Conservation (phyloP, 2,329 filamentous ascomycete genomes). For the Cordyceps cateniannulata region DNA sequence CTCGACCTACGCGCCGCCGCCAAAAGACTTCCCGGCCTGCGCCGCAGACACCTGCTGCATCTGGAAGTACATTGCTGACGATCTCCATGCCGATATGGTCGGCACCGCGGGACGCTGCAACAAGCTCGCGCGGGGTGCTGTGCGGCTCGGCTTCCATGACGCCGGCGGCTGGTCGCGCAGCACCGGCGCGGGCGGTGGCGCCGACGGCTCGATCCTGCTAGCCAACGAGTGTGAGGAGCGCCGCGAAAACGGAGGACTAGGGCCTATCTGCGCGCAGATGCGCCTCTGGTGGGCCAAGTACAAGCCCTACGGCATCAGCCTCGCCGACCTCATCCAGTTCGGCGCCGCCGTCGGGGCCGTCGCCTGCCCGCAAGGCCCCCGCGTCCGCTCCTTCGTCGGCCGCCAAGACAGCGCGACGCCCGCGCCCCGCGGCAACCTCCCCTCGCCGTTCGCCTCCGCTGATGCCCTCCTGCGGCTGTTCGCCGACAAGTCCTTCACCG, state of each 20-base stretch:
- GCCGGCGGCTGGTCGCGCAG: slow-evolving; percentile 34
- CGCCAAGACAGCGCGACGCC: slow-evolving; percentile 35
- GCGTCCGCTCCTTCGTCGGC: slow-evolving; percentile 42
- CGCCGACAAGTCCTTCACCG: slow-evolving; percentile 42
- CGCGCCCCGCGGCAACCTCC: slow-evolving; percentile 35
- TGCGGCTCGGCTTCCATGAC: slow-evolving; percentile 41
- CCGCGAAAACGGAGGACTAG: slow-evolving; percentile 39
- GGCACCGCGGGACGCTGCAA: slow-evolving; percentile 33
- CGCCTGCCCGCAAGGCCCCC: slow-evolving; percentile 35
- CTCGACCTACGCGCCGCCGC: slow-evolving; percentile 14
- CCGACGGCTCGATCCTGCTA: slow-evolving; percentile 37
- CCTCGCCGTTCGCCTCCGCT: slow-evolving; percentile 32
- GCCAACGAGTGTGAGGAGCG: slow-evolving; percentile 29
- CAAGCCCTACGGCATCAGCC: slow-evolving; percentile 32
- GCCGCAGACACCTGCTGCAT: slow-evolving; percentile 33
- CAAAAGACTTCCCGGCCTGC: slow-evolving; percentile 20
- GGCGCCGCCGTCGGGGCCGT: slow-evolving; percentile 41
- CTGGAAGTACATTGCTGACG: slow-evolving; percentile 33
- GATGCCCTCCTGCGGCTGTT: slow-evolving; percentile 40
- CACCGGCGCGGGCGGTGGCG: slow-evolving; percentile 29
- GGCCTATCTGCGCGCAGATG: slow-evolving; percentile 32
- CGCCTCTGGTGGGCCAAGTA: slow-evolving; percentile 33
- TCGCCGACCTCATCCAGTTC: slow-evolving; percentile 49
- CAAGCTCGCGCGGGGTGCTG: slow-evolving; percentile 31
- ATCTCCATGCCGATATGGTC: slow-evolving; percentile 27